Conservation (phyloP, 768 basidiomycete species). For the Kwoniella heveanensis region DNA sequence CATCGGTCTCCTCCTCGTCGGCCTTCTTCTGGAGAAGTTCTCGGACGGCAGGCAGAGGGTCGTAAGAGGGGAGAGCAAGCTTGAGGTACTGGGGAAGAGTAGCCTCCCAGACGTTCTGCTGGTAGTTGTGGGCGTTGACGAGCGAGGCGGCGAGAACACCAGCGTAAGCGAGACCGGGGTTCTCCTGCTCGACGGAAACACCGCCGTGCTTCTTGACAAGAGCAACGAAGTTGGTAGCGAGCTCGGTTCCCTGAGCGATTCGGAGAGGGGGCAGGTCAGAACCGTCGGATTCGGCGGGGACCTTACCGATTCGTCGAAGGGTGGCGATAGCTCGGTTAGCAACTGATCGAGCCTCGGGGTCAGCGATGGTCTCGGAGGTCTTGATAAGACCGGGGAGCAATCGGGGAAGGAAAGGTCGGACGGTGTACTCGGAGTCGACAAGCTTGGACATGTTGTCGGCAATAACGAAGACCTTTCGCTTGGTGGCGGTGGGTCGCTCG, state of each 20-base stretch:
- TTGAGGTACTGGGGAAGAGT: slow-evolving; percentile 72
- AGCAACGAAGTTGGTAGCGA: slow-evolving; percentile 67
- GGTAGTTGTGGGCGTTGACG: slow-evolving; percentile 88
- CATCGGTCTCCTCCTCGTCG: slow-evolving; percentile 70
- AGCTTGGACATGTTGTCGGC: slow-evolving; percentile 98
- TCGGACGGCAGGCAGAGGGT: slow-evolving; percentile 68
- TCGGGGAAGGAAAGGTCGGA: slow-evolving; percentile 94
- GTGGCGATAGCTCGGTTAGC: slow-evolving; percentile 89
- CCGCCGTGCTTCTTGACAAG: slow-evolving; percentile 84
- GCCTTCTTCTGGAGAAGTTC: slow-evolving; percentile 92
- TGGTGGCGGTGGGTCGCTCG: slow-evolving; percentile 93
- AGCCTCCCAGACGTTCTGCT: slow-evolving; percentile 80
- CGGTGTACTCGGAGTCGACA: slow-evolving; percentile 90
- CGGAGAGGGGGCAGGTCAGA: slow-evolving; percentile 87
- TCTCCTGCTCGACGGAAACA: slow-evolving; percentile 62
- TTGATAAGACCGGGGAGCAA: slow-evolving; percentile 94
- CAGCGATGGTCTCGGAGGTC: slow-evolving; percentile 90
- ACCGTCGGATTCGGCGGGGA: slow-evolving; percentile 80
- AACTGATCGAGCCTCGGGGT: slow-evolving; percentile 95
- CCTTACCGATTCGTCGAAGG: slow-evolving; percentile 90
- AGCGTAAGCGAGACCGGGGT: slow-evolving; percentile 70
- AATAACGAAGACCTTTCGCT: slow-evolving; percentile 97
- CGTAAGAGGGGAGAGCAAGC: slow-evolving; percentile 67
- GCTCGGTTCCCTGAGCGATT: slow-evolving; percentile 68
- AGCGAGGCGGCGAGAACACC: slow-evolving; percentile 80